Evolutionary conservation across 108 stramenopile genomes (phyloP).

Genomic region (Nannochloropsis gaditana): DNA sequence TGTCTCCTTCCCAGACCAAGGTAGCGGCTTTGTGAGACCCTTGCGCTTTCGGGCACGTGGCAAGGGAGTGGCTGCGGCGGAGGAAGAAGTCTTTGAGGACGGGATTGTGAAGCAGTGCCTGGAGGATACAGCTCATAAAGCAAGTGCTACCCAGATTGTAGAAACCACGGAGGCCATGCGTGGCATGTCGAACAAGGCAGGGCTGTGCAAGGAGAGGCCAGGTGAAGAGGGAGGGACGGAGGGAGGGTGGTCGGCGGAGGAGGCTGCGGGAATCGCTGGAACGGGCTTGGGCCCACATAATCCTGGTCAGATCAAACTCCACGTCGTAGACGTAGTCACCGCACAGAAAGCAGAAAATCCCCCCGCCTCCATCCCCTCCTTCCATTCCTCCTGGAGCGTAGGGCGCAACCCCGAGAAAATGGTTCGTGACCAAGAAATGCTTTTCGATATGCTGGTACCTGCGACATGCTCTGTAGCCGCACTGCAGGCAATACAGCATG

Average conservation of each 20-base stretch:
- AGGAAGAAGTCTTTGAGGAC: conserved; percentile 67
- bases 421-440: conserved; percentile 29
- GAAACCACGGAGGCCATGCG: conserved; percentile 58
- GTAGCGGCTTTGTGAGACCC: not conserved
- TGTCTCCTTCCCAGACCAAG: not conserved
- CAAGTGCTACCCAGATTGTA: conserved; percentile 83
- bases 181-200: conserved; percentile 13
- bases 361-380: conserved; percentile 28
- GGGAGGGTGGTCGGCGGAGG: not conserved
- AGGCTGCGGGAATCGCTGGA: conserved; percentile 29
- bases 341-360: conserved; percentile 38
- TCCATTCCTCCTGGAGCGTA: conserved; percentile 23
- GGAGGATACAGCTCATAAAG: conserved; percentile 71
- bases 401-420: not conserved
- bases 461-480: conserved; percentile 40
- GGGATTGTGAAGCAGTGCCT: conserved; percentile 66
- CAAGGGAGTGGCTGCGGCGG: conserved; percentile 55
- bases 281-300: not conserved
- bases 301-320: conserved; percentile 30
- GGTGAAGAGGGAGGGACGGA: conserved; percentile 19
- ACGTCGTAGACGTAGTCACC: conserved; percentile 47
- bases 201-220: not conserved
- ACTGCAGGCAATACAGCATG: conserved; percentile 42
- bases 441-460: conserved; percentile 26
- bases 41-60: conserved; percentile 23